phyloP scores from a whole-genome alignment of 1,284 basidiomycete genomes.

The Anthracocystis setariae region DNA sequence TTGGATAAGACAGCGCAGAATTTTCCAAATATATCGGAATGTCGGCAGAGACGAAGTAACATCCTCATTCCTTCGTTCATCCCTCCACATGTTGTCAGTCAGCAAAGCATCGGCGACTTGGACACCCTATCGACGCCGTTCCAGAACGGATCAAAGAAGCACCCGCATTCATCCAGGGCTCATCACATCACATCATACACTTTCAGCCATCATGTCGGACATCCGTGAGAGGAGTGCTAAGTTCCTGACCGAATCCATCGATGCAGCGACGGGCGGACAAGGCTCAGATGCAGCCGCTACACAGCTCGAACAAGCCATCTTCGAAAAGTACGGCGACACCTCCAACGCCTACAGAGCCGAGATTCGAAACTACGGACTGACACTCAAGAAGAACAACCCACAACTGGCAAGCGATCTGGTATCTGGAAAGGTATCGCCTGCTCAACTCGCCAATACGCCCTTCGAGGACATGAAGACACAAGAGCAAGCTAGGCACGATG shows the following conservation, averaged over 20 bases:
- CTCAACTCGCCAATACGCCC: slow-evolving; percentile 33
- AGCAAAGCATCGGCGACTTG: neutral
- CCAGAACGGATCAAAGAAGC: neutral
- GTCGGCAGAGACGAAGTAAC: too few species aligned
- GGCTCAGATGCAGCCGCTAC: slow-evolving; percentile 16
- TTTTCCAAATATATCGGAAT: too few species aligned
- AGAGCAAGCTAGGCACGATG: slow-evolving; percentile 30
- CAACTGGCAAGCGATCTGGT: slow-evolving; percentile 33
- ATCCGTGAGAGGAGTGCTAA: slow-evolving; percentile 34
- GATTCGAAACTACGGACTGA: slow-evolving; percentile 35
- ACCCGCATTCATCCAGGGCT: neutral
- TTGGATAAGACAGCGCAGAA: too few species aligned
- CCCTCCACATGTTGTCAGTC: neutral
- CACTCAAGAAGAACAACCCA: slow-evolving; percentile 46
- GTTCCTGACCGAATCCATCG: slow-evolving; percentile 37
- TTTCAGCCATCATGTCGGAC: slow-evolving; percentile 24
- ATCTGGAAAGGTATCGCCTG: slow-evolving; percentile 4
- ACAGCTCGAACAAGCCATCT: slow-evolving; percentile 39
- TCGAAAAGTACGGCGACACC: slow-evolving; percentile 24
- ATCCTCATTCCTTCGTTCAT: too few species aligned
- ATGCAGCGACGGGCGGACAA: slow-evolving; percentile 20
- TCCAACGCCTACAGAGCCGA: slow-evolving; percentile 45
- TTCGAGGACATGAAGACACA: slow-evolving; percentile 40
- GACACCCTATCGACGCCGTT: neutral
- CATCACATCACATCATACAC: neutral